Evolutionary conservation across 2,329 filamentous ascomycete species (phyloP).

Genomic region (Cryoendolithus antarcticus): DNA sequence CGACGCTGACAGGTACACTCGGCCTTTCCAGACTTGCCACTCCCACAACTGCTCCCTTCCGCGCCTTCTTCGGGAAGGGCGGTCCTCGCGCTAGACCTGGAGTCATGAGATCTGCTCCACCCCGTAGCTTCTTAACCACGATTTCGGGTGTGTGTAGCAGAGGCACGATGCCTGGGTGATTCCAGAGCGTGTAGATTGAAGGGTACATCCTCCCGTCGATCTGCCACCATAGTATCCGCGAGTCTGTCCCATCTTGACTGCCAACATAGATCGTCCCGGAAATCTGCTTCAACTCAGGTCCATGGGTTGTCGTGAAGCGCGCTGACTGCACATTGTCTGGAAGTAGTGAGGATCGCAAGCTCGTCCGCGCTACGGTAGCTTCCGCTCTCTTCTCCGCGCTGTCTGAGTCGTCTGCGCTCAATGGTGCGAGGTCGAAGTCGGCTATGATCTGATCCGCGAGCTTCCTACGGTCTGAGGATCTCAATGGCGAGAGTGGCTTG

Average conservation of each 20-base stretch:
- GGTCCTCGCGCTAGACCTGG: slow-evolving; percentile 53
- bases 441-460: slow-evolving; percentile 55
- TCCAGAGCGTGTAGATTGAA: slow-evolving; percentile 54
- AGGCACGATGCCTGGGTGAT: slow-evolving; percentile 47
- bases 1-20: slow-evolving; percentile 51
- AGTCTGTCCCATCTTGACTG: slow-evolving; percentile 42
- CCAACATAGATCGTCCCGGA: slow-evolving; percentile 55
- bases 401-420: slow-evolving; percentile 16
- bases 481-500: slow-evolving; percentile 53
- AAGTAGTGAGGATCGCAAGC: slow-evolving; percentile 46
- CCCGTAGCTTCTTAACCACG: slow-evolving; percentile 50
- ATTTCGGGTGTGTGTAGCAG: slow-evolving; percentile 50
- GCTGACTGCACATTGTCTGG: slow-evolving; percentile 52
- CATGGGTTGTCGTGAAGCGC: slow-evolving; percentile 52
- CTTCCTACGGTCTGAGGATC: slow-evolving; percentile 55
- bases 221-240: slow-evolving; percentile 53
- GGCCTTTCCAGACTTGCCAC: slow-evolving; percentile 48
- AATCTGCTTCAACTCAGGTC: slow-evolving; percentile 48
- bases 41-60: slow-evolving; percentile 49
- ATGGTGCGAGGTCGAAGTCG: slow-evolving; percentile 40
- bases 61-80: slow-evolving; percentile 48
- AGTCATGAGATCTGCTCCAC: slow-evolving; percentile 57
- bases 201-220: slow-evolving; percentile 44
- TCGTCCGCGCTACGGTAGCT: slow-evolving; percentile 33
- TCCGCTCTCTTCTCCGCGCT: slow-evolving; percentile 31